Base-by-base conservation (phyloP, 2,329 filamentous ascomycete genomes). In the Ophiostoma populinum region DNA sequence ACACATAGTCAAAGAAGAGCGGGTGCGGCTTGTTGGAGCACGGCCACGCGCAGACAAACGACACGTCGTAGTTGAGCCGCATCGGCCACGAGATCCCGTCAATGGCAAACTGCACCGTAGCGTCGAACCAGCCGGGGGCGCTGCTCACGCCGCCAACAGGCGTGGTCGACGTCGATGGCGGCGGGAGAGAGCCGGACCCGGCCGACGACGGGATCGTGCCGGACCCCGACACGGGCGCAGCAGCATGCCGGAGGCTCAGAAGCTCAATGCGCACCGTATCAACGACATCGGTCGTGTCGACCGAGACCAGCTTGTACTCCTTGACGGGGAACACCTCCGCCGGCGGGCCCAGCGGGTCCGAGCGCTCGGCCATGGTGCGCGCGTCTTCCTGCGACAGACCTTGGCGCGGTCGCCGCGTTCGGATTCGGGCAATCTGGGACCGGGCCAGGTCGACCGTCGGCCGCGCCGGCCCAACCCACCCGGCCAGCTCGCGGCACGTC, bases 401-500 rank as follows among this genome's bases (percentile, higher is more conserved):
- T 46, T 75, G 67, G 16, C 62, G 67, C 2, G 73, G 63, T 12
- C 58, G 61, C 11, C 66, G 63, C 38, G 75, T 67, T 40, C 74
- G 70, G 38, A 83, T 68, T 22, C 75, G 65, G 1, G 77, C 75
- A 41, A 80, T 80, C 51, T 83, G 75, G 2, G 72, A 74, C 24
- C 71, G 67, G 32, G 62, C 63, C 4, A 85, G 65, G 49, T 82
- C 75, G 4, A 62, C 57, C 2, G 75, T 77, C 16, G 75, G 75
- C 7, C 74, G 66, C 20, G 74, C 76, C 2, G 79, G 79, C 0
- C 79, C 79, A 25, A 83, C 60, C 79, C 79, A 85, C 17, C 79
- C 79, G 28, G 70, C 77, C 15, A 80, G 63, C 36, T 76, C 67
- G 42, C 66, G 69, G 45, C 79, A 80, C 0, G 77, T 81, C 17